Evolutionary conservation across 768 basidiomycete species (phyloP).

Genomic region (Boletus sp.): DNA sequence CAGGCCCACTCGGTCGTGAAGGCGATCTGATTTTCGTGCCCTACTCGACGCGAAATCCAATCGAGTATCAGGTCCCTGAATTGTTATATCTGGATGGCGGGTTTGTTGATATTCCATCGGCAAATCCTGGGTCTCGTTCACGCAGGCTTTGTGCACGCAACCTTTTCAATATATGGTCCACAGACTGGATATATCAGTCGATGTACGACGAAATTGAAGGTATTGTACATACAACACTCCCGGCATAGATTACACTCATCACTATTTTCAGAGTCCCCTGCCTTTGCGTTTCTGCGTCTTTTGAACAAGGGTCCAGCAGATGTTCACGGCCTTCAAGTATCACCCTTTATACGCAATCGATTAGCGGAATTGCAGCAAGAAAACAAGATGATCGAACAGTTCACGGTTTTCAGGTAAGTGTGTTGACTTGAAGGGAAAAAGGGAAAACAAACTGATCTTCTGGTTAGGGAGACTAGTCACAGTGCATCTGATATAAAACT

Average conservation of each 20-base stretch:
- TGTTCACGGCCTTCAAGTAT: slow-evolving; percentile 56
- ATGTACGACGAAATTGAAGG: slow-evolving; percentile 55
- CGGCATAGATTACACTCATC: background rate
- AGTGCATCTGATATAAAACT: slow-evolving; percentile 18
- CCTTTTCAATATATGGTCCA: slow-evolving; percentile 88
- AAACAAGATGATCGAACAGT: slow-evolving; percentile 36
- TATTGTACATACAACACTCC: slow-evolving; percentile 30
- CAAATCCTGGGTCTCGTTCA: slow-evolving; percentile 45
- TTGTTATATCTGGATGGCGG: slow-evolving; percentile 79
- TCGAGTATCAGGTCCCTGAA: slow-evolving; percentile 73
- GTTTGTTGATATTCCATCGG: slow-evolving; percentile 60
- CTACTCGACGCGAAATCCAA: slow-evolving; percentile 87
- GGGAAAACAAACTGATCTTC: slow-evolving; percentile 5
- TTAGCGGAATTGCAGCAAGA: slow-evolving; percentile 51
- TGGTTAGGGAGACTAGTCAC: slow-evolving; percentile 20
- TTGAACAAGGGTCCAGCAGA: slow-evolving; percentile 63
- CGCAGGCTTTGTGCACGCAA: slow-evolving; percentile 58
- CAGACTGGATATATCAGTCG: slow-evolving; percentile 75
- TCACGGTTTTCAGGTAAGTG: slow-evolving; percentile 46
- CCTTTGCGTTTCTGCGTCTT: slow-evolving; percentile 79
- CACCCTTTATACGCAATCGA: slow-evolving; percentile 58
- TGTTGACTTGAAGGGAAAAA: background rate
- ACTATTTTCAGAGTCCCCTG: slow-evolving; percentile 43
- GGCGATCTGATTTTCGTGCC: slow-evolving; percentile 80
- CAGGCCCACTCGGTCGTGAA: slow-evolving; percentile 82